Evolutionary conservation across 768 basidiomycete genomes (phyloP).

Genomic region (Mycena filopes): DNA sequence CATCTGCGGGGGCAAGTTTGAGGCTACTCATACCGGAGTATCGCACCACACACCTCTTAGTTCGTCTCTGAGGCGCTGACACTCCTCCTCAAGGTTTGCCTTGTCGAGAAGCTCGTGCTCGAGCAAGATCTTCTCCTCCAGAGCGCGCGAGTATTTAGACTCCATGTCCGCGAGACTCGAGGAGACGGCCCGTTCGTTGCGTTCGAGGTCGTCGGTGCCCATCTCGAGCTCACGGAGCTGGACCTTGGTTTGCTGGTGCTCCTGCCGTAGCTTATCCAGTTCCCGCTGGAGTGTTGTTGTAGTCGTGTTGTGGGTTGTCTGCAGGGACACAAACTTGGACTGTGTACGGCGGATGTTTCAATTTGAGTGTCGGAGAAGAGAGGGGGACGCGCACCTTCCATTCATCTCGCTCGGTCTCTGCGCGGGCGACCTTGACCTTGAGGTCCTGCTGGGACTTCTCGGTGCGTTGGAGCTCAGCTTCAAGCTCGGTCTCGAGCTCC

Average conservation of each 20-base stretch:
- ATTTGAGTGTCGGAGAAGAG: neutral
- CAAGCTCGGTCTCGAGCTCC: slow-evolving; percentile 93
- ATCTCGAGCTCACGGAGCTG: slow-evolving; percentile 92
- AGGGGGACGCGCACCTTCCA: slow-evolving; percentile 80
- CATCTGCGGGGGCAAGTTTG: slow-evolving; percentile 61
- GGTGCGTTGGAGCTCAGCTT: slow-evolving; percentile 88
- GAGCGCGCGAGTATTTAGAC: slow-evolving; percentile 85
- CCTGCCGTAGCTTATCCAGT: slow-evolving; percentile 82
- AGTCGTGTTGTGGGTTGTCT: slow-evolving; percentile 91
- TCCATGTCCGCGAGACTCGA: slow-evolving; percentile 88
- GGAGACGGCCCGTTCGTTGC: slow-evolving; percentile 90
- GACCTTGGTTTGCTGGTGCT: slow-evolving; percentile 75
- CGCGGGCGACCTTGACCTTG: slow-evolving; percentile 73
- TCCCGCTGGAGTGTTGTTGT: slow-evolving; percentile 93
- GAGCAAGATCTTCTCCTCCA: slow-evolving; percentile 97
- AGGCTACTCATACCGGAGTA: slow-evolving; percentile 4
- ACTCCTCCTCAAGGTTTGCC: slow-evolving; percentile 89
- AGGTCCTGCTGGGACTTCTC: slow-evolving; percentile 88
- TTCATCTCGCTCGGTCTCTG: slow-evolving; percentile 84
- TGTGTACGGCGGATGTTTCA: slow-evolving; percentile 39
- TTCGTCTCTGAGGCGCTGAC: slow-evolving; percentile 92
- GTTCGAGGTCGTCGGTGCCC: slow-evolving; percentile 97
- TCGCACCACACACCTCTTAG: slow-evolving; percentile 73
- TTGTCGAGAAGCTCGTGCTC: slow-evolving; percentile 96
- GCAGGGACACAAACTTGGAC: slow-evolving; percentile 88